Base-by-base conservation (phyloP, 2,329 filamentous ascomycete genomes). In the Diaporthe eres region DNA sequence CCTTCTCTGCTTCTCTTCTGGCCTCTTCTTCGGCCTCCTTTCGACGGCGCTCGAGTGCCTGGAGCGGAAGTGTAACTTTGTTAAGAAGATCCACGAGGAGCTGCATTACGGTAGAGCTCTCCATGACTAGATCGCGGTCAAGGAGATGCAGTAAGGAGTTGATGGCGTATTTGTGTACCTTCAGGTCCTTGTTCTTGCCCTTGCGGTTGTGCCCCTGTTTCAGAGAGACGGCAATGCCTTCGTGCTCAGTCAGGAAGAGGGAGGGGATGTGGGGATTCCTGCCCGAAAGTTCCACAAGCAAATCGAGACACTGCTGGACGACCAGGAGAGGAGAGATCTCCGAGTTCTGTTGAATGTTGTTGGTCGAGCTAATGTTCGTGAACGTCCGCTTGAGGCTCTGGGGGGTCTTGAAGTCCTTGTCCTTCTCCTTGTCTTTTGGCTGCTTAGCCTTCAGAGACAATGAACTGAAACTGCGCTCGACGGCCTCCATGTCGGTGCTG, bases 71-170 rank as follows among this genome's bases (percentile, higher is more conserved):
- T 0, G 97, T 99, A 74, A 98, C 95, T 78, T 94, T 93, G 83
- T 95, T 96, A 37, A 99, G 89, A 42, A 99, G 87, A 78, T 93
- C 92, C 2, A 97, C 97, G 37, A 99, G 89, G 77, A 95, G 93
- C 80, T 98, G 96, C 96, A 99, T 98, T 74, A 98, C 96, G 9
- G 93, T 90, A n/a, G 96, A 96, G 85, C 95, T 99, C 85, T 99
- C 97, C 86, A 98, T 98, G 78, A 99, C 96, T 77, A 98, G 88
- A 78, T 95, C 94, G n/a, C 97, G 94, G 82, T 98, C 97, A 31
- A 99, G 89, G 7, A 99, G 89, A 77, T 92, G 93, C 63, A 99
- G 89, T 42, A 99, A 87, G 19, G 96, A 95, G 83, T 99, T 99
- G 82, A 99, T 90, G 13, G 97, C 95, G 82, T 94, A 99, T 82